These are phyloP conservation scores for Sarcocystis neurona DNA, from an alignment of 169 alveolate genomes.

Conservation along the genomic window DNA sequence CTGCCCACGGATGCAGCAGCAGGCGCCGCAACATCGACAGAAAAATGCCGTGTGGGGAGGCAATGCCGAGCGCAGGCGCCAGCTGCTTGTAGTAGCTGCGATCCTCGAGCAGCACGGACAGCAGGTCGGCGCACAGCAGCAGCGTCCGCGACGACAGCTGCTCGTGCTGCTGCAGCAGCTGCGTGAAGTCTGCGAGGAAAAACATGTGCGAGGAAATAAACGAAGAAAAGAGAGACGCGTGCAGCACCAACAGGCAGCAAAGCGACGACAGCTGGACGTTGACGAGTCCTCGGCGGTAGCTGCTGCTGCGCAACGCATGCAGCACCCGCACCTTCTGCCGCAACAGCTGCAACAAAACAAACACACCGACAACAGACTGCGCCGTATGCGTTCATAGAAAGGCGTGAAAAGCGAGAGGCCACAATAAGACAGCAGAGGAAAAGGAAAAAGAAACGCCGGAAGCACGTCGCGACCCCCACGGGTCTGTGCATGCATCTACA, in stretches of 20 bases:
- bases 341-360: conserved; percentile 35
- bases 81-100: conserved; percentile 37
- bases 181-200: conserved; percentile 48
- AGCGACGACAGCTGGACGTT: conserved; percentile 45
- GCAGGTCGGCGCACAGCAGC: conserved; percentile 54
- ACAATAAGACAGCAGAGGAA: not conserved
- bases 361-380: too few relatives aligned
- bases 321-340: conserved; percentile 56
- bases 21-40: conserved; percentile 58
- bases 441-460: not conserved
- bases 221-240: conserved; percentile 33
- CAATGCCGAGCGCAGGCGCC: conserved; percentile 41
- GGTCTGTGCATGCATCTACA: not conserved
- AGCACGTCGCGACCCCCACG: not conserved
- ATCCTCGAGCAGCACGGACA: conserved; percentile 55
- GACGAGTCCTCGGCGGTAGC: conserved; percentile 46
- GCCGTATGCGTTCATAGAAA: too few relatives aligned
- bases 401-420: too few relatives aligned
- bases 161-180: conserved; percentile 43
- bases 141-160: conserved; percentile 49
- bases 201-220: conserved; percentile 41
- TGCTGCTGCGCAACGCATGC: conserved; percentile 52
- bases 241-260: conserved; percentile 41
- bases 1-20: conserved; percentile 27
- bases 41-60: conserved; percentile 51